Evolutionary conservation across 352 stramenopile genomes (phyloP).

Genomic region (Pythium chondricola): DNA sequence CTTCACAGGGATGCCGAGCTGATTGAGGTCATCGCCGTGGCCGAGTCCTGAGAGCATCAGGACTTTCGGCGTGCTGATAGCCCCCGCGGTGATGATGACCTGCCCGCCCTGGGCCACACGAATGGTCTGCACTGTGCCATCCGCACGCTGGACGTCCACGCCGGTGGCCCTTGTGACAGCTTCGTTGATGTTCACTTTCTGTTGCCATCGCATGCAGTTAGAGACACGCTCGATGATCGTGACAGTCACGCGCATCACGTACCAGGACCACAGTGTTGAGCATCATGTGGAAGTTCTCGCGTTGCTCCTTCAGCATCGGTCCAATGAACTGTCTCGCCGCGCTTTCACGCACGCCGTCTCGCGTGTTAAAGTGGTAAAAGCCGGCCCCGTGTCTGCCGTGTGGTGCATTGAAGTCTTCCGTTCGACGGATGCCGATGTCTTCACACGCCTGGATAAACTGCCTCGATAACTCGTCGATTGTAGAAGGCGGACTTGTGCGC

Average conservation of each 20-base stretch:
- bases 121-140: slow-evolving; percentile 33
- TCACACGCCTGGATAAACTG: slow-evolving; percentile 50
- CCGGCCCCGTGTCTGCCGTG: slow-evolving; percentile 54
- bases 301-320: slow-evolving; percentile 32
- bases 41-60: slow-evolving; percentile 68
- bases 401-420: slow-evolving; percentile 81
- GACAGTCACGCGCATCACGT: too few species aligned
- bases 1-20: slow-evolving; percentile 40
- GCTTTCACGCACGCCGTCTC: slow-evolving; percentile 74
- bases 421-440: slow-evolving; percentile 46
- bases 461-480: slow-evolving; percentile 28
- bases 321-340: slow-evolving; percentile 67
- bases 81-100: slow-evolving; percentile 76
- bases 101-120: slow-evolving; percentile 33
- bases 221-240: too few species aligned
- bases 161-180: slow-evolving; percentile 30
- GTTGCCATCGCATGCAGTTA: too few species aligned
- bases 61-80: slow-evolving; percentile 85
- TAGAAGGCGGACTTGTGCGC: slow-evolving; percentile 36
- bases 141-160: slow-evolving; percentile 30
- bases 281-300: slow-evolving; percentile 41
- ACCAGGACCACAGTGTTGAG: slow-evolving; percentile 63
- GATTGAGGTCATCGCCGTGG: slow-evolving; percentile 31
- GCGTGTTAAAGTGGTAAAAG: slow-evolving; percentile 87
- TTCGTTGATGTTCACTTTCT: slow-evolving; percentile 53